A percentile compares a stretch with the other conserved stretches of the same genome.
phyloP scores from a whole-genome alignment of 768 basidiomycete genomes.

The Panus rudis region DNA sequence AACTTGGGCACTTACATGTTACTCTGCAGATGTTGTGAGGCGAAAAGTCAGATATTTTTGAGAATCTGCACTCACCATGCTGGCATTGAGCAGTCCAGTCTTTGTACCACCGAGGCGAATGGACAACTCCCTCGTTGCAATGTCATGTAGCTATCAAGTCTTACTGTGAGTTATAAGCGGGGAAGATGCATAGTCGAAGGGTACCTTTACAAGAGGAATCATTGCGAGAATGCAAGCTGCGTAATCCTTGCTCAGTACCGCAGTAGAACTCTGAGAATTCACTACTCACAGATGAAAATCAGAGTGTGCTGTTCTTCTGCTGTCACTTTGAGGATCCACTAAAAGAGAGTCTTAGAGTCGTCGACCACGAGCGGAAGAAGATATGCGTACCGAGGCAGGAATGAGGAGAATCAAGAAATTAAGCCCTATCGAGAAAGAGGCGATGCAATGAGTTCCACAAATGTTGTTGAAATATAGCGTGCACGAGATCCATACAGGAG shows the following conservation, averaged over 20 bases:
- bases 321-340: constrained; percentile 53
- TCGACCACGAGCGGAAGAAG: no score
- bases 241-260: no score
- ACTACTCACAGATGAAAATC: constrained; percentile 53
- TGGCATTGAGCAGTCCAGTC: constrained; percentile 76
- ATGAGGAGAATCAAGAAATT: constrained; percentile 61
- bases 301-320: constrained; percentile 43
- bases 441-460: neutral
- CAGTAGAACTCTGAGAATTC: neutral
- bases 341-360: constrained; percentile 2
- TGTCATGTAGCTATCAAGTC: constrained; percentile 56
- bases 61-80: constrained; percentile 45
- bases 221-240: constrained; percentile 63
- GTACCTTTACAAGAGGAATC: constrained; percentile 72
- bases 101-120: constrained; percentile 69
- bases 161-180: neutral
- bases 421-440: constrained; percentile 46
- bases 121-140: constrained; percentile 68
- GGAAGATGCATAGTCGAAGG: constrained; percentile 3
- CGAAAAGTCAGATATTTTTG: constrained; percentile 22
- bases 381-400: constrained; percentile 53
- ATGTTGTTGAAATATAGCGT: neutral
- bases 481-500: constrained; percentile 42
- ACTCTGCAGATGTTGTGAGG: constrained; percentile 41
- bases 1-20: constrained; percentile 48